Evolutionary conservation across 139 green algal species (phyloP).

Genomic region (Picochlorum sp.): DNA sequence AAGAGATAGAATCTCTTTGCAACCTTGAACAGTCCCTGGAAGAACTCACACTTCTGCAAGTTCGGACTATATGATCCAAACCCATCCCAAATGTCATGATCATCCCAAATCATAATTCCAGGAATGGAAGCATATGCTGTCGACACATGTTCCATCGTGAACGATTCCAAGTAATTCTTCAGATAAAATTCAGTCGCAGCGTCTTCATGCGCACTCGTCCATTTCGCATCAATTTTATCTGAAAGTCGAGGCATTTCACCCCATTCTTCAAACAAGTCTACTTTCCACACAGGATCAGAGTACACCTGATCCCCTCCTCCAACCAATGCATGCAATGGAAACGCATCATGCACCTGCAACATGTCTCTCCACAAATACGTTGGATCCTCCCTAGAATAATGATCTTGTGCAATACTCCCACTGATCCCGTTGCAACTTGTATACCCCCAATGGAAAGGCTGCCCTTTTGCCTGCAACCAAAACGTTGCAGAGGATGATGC

Average conservation of each 20-base stretch:
- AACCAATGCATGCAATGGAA: slow-evolving; percentile 53
- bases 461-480: slow-evolving; percentile 22
- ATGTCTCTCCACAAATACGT: slow-evolving; percentile 41
- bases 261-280: background rate
- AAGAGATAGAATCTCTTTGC: slow-evolving; percentile 41
- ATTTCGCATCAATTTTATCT: slow-evolving; percentile 14
- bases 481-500: slow-evolving; percentile 18
- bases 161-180: slow-evolving; percentile 33
- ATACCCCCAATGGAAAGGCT: slow-evolving; percentile 42
- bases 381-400: slow-evolving; percentile 10
- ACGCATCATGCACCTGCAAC: slow-evolving; percentile 31
- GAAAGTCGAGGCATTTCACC: background rate
- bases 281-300: slow-evolving; percentile 29
- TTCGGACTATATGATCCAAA: slow-evolving; percentile 49
- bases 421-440: slow-evolving; percentile 37
- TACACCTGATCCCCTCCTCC: slow-evolving; percentile 52
- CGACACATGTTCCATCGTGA: slow-evolving; percentile 6
- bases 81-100: slow-evolving; percentile 66
- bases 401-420: slow-evolving; percentile 9
- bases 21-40: slow-evolving; percentile 42
- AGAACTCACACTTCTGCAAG: slow-evolving; percentile 46
- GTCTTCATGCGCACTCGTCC: slow-evolving; percentile 16
- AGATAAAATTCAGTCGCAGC: slow-evolving; percentile 26
- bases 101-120: slow-evolving; percentile 39
- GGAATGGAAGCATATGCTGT: slow-evolving; percentile 35